A percentile compares a stretch with the other conserved stretches of the same genome.
Conservation (phyloP, 208 protist genomes). For the Crithidia bombi region DNA sequence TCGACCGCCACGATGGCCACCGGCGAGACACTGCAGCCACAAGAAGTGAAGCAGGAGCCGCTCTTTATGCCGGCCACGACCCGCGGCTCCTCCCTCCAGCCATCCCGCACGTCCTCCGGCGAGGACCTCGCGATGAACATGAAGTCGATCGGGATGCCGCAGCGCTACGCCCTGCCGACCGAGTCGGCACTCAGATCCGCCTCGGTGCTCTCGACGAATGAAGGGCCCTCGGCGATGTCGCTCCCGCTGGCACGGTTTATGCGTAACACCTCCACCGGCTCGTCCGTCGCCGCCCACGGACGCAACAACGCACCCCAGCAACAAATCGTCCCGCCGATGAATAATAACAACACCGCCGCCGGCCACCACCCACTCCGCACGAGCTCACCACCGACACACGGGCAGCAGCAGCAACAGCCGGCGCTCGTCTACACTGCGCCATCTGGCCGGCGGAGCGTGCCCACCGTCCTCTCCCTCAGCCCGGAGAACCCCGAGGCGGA, state of each 20-base stretch:
- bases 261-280: constrained; percentile 10
- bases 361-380: not conserved
- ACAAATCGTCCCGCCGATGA: not conserved
- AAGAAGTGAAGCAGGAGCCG: constrained; percentile 1
- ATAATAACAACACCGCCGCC: not conserved
- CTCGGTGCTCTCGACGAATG: constrained; percentile 18
- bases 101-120: not conserved
- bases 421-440: constrained; percentile 2
- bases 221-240: constrained; percentile 19
- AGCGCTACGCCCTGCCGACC: not conserved
- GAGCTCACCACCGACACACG: not conserved
- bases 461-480: constrained; percentile 4
- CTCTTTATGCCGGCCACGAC: not conserved
- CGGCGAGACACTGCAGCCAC: not conserved
- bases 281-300: not conserved
- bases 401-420: constrained; percentile 8
- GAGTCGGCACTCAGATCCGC: constrained; percentile 13
- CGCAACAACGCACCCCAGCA: constrained; percentile 2
- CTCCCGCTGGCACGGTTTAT: constrained; percentile 21
- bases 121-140: not conserved
- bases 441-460: not conserved
- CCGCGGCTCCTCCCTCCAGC: constrained; percentile 14
- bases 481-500: not conserved
- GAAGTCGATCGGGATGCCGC: not conserved
- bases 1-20: constrained; percentile 1